A percentile compares a stretch with the other conserved stretches of the same genome.
phyloP scores from a whole-genome alignment of 2,329 filamentous ascomycete genomes.

The Neoascochyta sp. region DNA sequence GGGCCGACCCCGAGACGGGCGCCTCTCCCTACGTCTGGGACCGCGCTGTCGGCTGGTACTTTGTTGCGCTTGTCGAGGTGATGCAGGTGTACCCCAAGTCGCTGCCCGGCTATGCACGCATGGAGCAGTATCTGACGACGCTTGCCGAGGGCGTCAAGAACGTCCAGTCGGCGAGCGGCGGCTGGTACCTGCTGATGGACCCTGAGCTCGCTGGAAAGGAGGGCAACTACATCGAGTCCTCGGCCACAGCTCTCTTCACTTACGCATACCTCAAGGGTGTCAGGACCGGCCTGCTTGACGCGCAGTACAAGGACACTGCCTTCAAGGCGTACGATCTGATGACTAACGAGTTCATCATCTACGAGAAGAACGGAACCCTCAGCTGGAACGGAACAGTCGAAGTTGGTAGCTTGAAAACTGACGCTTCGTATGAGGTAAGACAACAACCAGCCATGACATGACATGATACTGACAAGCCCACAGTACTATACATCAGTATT shows the following conservation, averaged over 20 bases:
- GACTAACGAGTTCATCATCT: constrained; percentile 46
- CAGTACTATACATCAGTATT: constrained; percentile 40
- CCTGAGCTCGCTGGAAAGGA: constrained; percentile 42
- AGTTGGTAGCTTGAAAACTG: constrained; percentile 50
- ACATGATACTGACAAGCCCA: too few species aligned
- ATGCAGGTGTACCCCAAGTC: constrained; percentile 46
- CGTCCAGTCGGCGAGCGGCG: constrained; percentile 46
- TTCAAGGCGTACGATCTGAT: constrained; percentile 46
- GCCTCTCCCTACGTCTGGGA: constrained; percentile 38
- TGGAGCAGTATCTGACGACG: constrained; percentile 41
- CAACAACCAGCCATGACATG: not conserved
- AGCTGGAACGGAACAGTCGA: constrained; percentile 52
- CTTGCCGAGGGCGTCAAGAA: constrained; percentile 44
- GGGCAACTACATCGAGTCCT: constrained; percentile 61
- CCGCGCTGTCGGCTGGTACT: constrained; percentile 40
- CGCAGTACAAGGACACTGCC: constrained; percentile 39
- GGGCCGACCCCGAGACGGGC: constrained; percentile 36
- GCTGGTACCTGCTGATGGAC: constrained; percentile 59
- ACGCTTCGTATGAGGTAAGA: constrained; percentile 51
- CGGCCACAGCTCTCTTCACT: constrained; percentile 52
- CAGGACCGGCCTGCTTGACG: constrained; percentile 31
- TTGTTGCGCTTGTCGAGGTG: constrained; percentile 45
- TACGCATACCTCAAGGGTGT: constrained; percentile 37
- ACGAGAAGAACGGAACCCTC: constrained; percentile 47
- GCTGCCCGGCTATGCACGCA: constrained; percentile 37